These are phyloP conservation scores for Penicillium lagena DNA, from an alignment of 495 filamentous ascomycete genomes.

Conservation along the genomic window DNA sequence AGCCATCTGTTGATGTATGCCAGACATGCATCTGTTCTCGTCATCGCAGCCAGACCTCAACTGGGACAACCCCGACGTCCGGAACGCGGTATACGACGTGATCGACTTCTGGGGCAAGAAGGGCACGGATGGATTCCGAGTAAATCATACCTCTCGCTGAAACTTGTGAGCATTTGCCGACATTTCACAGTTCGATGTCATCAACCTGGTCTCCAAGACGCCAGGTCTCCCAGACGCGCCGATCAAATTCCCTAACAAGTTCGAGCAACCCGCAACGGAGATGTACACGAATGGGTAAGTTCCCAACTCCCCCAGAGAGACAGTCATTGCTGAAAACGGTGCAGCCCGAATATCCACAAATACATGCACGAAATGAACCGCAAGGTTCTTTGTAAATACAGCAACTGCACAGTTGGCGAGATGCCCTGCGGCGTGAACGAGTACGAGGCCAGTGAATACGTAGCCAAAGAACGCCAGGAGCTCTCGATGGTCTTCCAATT, in stretches of 20 bases:
- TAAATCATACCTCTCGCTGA: not conserved
- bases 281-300: slow-evolving; percentile 45
- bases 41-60: slow-evolving; percentile 62
- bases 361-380: slow-evolving; percentile 53
- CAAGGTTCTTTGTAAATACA: slow-evolving; percentile 51
- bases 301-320: not conserved
- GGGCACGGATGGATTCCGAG: slow-evolving; percentile 56
- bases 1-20: not conserved
- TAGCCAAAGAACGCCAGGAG: slow-evolving; percentile 42
- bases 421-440: slow-evolving; percentile 47
- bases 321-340: not conserved
- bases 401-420: slow-evolving; percentile 60
- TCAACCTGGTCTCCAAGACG: slow-evolving; percentile 57
- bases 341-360: slow-evolving; percentile 51
- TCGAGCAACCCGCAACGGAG: slow-evolving; percentile 37
- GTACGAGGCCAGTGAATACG: slow-evolving; percentile 44
- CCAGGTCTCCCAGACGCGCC: slow-evolving; percentile 50
- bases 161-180: not conserved
- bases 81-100: slow-evolving; percentile 52
- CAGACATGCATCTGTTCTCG: slow-evolving; percentile 54
- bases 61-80: slow-evolving; percentile 55
- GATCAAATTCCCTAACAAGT: slow-evolving; percentile 29
- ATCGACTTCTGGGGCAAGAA: slow-evolving; percentile 63
- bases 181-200: slow-evolving; percentile 40
- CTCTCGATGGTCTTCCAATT: slow-evolving; percentile 64